Evolutionary conservation across 192 early-diverging fungal species (phyloP), one percentile per base, ranked within the genome.

Genomic region (Paraglomus occultum): DNA sequence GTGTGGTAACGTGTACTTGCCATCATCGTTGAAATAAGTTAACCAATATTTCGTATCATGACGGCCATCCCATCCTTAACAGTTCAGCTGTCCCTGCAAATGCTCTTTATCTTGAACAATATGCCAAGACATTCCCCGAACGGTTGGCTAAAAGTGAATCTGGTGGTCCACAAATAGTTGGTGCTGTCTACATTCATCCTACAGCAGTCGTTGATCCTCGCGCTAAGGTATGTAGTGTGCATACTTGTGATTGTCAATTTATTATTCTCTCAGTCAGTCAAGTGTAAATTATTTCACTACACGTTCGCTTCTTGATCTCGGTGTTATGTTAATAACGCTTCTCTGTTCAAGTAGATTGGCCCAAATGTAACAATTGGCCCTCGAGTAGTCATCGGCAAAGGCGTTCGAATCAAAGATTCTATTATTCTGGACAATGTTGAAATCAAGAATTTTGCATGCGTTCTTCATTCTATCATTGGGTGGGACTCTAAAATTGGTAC

Each of bases 311-410:
- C n/a, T n/a, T n/a, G n/a, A n/a, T n/a, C n/a, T n/a, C n/a, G 45
- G n/a, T 20, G 15, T 22, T 12, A 45, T 63, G 14, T 48, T 14
- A 8, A 6, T 38, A n/a, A 44, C n/a, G 40, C 9, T 50, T 7
- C 23, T 5, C 14, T 31, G 31, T 31, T 31, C 31, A 31, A 15
- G 50, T 71, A 90, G 80, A 88, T 99, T 64, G 97, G 97, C 14
- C 97, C 97, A 63, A 97, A 99, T 78, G 95, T 96, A 8, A 92
- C 91, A 39, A 91, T 99, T 70, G 95, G 95, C 22, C 91, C 94
- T 20, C 93, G 94, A 63, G 93, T 84, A 9, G 76, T 88, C 22
- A 84, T 99, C 53, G 94, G 91, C 60, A 90, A 91, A 51, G 97
- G 97, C 55, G 93, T 93, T 9, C 93, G 97, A 71, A 86, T 99